Conservation (phyloP, 2,329 filamentous ascomycete species). For the Colletotrichum costaricense region DNA sequence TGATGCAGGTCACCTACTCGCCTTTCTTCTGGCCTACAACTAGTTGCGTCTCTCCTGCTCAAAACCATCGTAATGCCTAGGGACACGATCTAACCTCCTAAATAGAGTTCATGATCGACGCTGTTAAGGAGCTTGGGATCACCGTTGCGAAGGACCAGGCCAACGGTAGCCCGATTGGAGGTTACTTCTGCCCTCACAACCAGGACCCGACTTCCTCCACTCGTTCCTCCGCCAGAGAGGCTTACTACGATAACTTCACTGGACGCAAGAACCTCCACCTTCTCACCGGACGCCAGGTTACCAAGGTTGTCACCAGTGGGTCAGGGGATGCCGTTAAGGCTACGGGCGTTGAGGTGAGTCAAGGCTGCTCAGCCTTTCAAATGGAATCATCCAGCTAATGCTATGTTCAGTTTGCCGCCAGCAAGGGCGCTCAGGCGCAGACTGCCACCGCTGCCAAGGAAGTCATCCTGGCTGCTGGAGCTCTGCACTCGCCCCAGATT, state of each 20-base stretch:
- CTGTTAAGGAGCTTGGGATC: conserved; percentile 38
- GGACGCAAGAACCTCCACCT: conserved; percentile 42
- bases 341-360: conserved; percentile 36
- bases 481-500: conserved; percentile 54
- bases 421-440: conserved; percentile 2
- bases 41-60: conserved; percentile 28
- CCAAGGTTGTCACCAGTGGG: conserved; percentile 36
- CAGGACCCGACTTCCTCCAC: conserved; percentile 40
- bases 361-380: too few species aligned
- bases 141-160: conserved; percentile 33
- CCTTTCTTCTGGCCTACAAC: conserved; percentile 46
- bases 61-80: too few species aligned
- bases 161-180: conserved; percentile 35
- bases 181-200: conserved; percentile 40
- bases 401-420: conserved; percentile 13
- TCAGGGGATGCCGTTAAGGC: conserved; percentile 27
- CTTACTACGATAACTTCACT: conserved; percentile 41
- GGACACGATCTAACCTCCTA: not conserved
- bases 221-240: conserved; percentile 42
- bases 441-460: conserved; percentile 44
- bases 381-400: not conserved
- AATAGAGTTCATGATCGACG: conserved; percentile 36
- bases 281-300: conserved; percentile 43
- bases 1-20: conserved; percentile 44
- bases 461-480: conserved; percentile 54